Evolutionary conservation across 176 grass and related monocot species (phyloP).

Genomic region (Rhynchospora tenuis): DNA sequence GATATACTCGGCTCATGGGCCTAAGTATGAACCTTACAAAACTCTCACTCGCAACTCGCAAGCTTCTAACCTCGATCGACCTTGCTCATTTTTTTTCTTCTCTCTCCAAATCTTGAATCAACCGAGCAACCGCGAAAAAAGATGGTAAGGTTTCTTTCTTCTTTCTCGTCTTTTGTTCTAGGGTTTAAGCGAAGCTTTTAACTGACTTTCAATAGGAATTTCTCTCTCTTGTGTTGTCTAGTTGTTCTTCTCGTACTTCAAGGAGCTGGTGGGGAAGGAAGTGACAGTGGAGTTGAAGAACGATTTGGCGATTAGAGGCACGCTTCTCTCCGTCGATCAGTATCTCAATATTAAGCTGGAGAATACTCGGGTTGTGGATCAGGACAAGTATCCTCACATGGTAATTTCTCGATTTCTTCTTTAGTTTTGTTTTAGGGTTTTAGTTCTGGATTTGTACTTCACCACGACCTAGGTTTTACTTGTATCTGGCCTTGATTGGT

Average conservation of each 20-base stretch:
- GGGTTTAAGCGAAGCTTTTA: not conserved
- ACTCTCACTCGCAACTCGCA: not conserved
- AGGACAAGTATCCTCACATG: slow-evolving; percentile 95
- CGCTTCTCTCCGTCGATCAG: slow-evolving; percentile 86
- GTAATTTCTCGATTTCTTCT: slow-evolving; percentile 30
- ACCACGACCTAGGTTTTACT: not conserved
- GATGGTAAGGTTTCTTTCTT: slow-evolving; percentile 1
- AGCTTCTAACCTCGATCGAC: not conserved
- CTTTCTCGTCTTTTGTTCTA: not conserved
- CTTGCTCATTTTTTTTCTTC: not conserved
- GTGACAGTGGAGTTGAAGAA: slow-evolving; percentile 97
- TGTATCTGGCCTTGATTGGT: not conserved
- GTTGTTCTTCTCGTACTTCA: slow-evolving; percentile 99
- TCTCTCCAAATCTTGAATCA: not conserved
- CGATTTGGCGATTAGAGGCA: slow-evolving; percentile 81
- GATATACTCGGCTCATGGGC: no score
- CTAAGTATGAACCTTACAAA: not conserved
- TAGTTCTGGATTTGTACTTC: not conserved
- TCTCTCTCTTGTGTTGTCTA: slow-evolving; percentile 9
- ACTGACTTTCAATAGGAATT: not conserved
- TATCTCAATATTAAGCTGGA: slow-evolving; percentile 99
- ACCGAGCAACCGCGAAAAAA: slow-evolving; percentile 13
- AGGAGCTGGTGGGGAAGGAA: slow-evolving; percentile 96
- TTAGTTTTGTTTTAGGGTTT: not conserved
- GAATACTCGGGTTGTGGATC: slow-evolving; percentile 80